Evolutionary conservation across 78 protist species (phyloP), one percentile per base, ranked within the genome.

Genomic region (Neovahlkampfia damariscottae): DNA sequence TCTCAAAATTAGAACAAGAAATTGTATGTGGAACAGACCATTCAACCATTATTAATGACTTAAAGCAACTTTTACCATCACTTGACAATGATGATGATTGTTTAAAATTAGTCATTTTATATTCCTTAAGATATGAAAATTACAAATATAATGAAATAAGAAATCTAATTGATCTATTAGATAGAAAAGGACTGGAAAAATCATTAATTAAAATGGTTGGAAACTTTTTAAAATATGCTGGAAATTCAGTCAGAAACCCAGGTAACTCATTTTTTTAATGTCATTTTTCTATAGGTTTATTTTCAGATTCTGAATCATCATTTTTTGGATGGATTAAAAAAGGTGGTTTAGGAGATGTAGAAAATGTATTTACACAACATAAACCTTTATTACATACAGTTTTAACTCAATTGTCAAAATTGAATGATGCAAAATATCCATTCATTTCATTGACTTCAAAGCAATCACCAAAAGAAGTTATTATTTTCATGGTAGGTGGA

Each of bases 291-390:
- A n/a, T n/a, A n/a, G n/a, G n/a, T n/a, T n/a, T n/a, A n/a, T n/a
- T n/a, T n/a, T n/a, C n/a, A n/a, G n/a, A n/a, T n/a, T n/a, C n/a
- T n/a, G n/a, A n/a, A n/a, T n/a, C n/a, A n/a, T n/a, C n/a, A n/a
- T n/a, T n/a, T n/a, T n/a, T n/a, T n/a, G n/a, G n/a, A n/a, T n/a
- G n/a, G n/a, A n/a, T n/a, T n/a, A n/a, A n/a, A n/a, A n/a, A n/a
- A n/a, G n/a, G n/a, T n/a, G n/a, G n/a, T n/a, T n/a, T n/a, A n/a
- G n/a, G 78, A 81, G 98, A 93, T 59, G 95, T 91, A 28, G 75
- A 85, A 73, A 94, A 94, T 67, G 81, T 94, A 30, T 94, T 84
- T 85, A 93, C 96, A 38, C 95, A 91, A 80, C 98, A 94, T 75
- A 76, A 75, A 72, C 96, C 97, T 38, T 40, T 72, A 10, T 40